phyloP scores from a whole-genome alignment of 306 rosid genomes.

The Hylodesmum podocarpum region DNA sequence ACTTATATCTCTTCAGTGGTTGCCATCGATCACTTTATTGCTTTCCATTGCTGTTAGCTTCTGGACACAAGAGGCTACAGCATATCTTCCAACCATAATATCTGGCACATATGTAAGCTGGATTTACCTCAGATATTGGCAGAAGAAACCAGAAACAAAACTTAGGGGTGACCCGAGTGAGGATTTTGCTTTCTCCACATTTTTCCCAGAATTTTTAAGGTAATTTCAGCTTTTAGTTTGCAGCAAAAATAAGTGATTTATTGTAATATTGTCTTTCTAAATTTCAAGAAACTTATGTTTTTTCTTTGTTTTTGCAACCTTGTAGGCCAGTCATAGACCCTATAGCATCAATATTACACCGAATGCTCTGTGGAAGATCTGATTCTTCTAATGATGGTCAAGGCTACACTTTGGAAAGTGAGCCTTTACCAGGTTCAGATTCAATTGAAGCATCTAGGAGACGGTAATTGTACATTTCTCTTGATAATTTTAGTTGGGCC shows the following conservation, averaged over 20 bases:
- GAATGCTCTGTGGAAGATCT: constrained; percentile 78
- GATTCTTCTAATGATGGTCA: constrained; percentile 48
- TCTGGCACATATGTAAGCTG: constrained; percentile 80
- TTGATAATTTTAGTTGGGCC: background rate
- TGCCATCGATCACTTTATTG: constrained; percentile 63
- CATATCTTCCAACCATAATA: constrained; percentile 71
- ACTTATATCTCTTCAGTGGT: constrained; percentile 59
- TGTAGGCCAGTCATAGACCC: constrained; percentile 79
- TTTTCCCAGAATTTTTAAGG: constrained; percentile 81
- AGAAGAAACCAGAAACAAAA: constrained; percentile 73
- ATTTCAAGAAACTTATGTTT: background rate
- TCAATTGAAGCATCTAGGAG: constrained; percentile 84
- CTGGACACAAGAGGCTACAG: constrained; percentile 50
- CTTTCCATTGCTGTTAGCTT: constrained; percentile 59
- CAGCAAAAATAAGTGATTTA: background rate
- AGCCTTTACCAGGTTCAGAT: constrained; percentile 81
- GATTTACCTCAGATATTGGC: constrained; percentile 95
- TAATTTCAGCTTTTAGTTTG: constrained; percentile 23
- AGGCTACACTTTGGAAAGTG: constrained; percentile 49
- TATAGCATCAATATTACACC: constrained; percentile 69
- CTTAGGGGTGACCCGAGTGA: constrained; percentile 85
- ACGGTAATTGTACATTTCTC: constrained; percentile 42
- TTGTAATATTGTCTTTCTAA: constrained; percentile 13
- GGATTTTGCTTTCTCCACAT: constrained; percentile 84
- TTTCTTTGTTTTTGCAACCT: constrained; percentile 4